Base-by-base conservation (phyloP, 306 rosid species). In the Citrullus amarus region DNA sequence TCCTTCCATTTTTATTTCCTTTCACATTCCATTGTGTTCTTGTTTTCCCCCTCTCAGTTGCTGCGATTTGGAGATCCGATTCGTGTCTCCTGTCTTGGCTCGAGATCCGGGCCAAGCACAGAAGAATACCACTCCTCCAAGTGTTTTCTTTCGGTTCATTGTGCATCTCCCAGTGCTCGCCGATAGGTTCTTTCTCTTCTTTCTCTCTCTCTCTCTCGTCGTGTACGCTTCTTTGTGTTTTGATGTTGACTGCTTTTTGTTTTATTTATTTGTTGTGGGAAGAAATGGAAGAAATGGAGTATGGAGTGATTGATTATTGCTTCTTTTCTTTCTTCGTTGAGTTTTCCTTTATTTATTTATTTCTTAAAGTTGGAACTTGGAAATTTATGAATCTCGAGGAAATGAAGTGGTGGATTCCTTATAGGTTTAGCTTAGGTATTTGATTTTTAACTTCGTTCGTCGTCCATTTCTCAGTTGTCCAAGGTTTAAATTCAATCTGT, bases 71-170 rank as follows among this genome's bases (percentile, higher is more conserved):
- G 60, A 55, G 73, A 48, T 28, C 86, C 82, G 77, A 51, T 63
- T 84, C 73, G 80, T 79, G 81, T 83, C 86, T 86, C 86, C 90
- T 85, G 90, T 85, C 90, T 89, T 89, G 92, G 92, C 92, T 89
- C 92, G 92, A 89, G 92, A 87, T 89, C 92, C 89, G 90, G 86
- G 92, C 90, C 89, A 89, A 89, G 92, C 78, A 85, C 90, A 80
- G 89, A 80, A 72, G 80, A 73, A 74, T 83, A 81, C 16, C 75
- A 55, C 85, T 85, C 82, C 75, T 10, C 55, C 73, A 67, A 50
- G 84, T 62, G 59, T 25, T 25, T 48, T 71, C 85, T 85, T 20
- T 79, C 51, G 85, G 62, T 86, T 86, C 84, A 41, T 9, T 61
- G 39, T 61, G 39, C 79, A 17, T 78, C 78, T 18, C 17, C 83